Base-by-base conservation (phyloP, 179 eudicot species). In the Amaranthus tricolor region DNA sequence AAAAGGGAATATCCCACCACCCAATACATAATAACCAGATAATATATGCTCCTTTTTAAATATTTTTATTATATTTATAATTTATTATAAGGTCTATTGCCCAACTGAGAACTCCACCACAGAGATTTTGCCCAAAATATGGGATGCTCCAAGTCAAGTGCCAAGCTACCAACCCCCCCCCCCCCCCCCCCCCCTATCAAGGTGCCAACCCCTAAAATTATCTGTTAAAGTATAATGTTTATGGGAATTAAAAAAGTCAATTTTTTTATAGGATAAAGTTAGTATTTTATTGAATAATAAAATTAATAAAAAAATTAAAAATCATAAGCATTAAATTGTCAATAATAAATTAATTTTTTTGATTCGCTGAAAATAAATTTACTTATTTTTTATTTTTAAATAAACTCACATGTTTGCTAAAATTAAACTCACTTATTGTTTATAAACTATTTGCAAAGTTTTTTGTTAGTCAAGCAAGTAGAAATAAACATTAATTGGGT, bases 91-190 rank as follows among this genome's bases (percentile, higher is more conserved):
- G 77, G 44, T 67, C 2, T 31, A 19, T 64, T 21, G 72, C 49
- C 75, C 82, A 75, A 74, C 76, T 63, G 78, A 79, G 5, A 44
- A 56, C 49, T 65, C 68, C 57, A 70, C 76, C 50, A 56, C 50
- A 68, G 4, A 45, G 43, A 66, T 58, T 24, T 15, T 49, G 73
- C 58, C 66, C 10, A 67, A 73, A 52, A 53, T 56, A 45, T 57
- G 17, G 68, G 50, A 56, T 53, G 40, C 43, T 31, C 79, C 72
- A 16, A 74, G n/a, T n/a, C 72, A 16, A 31, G 3, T 31, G 40
- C 40, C 40, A 31, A 31, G 40, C 40, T 31, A 4, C 40, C 40
- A 31, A 31, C 3, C 40, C 40, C 55, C 12, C 74, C 54, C 52
- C n/a, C 55, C n/a, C n/a, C n/a, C n/a, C 53, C 20, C 13, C 24